Evolutionary conservation across 176 grass and related monocot genomes (phyloP).

Genomic region (Carex cristatella): DNA sequence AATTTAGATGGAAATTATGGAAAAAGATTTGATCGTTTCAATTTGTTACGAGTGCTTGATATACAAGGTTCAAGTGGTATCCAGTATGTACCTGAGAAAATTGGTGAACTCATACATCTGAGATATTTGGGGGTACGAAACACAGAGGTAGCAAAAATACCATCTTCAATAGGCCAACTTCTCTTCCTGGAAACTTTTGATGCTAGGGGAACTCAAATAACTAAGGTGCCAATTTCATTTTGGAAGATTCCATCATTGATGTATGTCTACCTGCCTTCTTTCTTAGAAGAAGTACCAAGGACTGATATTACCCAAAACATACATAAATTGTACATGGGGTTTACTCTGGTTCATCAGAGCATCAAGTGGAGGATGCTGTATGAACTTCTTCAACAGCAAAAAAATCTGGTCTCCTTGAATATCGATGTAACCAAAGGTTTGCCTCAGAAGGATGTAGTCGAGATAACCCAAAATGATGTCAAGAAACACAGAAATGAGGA

Average conservation of each 20-base stretch:
- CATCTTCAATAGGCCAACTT: conserved; percentile 22
- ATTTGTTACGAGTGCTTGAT: conserved; percentile 34
- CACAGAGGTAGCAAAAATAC: not conserved
- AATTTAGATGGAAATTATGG: not conserved
- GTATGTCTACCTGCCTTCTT: conserved; percentile 23
- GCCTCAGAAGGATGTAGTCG: not conserved
- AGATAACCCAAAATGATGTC: no score
- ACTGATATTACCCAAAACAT: not conserved
- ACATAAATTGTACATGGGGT: not conserved
- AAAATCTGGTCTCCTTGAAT: conserved; percentile 1
- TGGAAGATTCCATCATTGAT: conserved; percentile 32
- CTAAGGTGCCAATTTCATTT: conserved; percentile 17
- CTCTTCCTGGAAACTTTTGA: conserved; percentile 34
- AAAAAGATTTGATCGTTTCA: not conserved
- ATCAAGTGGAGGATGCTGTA: not conserved
- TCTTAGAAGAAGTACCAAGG: not conserved
- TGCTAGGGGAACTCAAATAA: not conserved
- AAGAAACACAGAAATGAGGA: not conserved
- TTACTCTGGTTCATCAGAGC: not conserved
- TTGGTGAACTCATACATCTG: conserved; percentile 27
- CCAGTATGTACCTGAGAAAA: conserved; percentile 9
- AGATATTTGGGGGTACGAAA: conserved; percentile 21
- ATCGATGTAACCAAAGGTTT: not conserved
- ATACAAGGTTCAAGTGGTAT: conserved; percentile 16
- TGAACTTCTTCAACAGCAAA: not conserved